Conservation (phyloP, 2,329 filamentous ascomycete genomes). For the Diaporthe velutina region DNA sequence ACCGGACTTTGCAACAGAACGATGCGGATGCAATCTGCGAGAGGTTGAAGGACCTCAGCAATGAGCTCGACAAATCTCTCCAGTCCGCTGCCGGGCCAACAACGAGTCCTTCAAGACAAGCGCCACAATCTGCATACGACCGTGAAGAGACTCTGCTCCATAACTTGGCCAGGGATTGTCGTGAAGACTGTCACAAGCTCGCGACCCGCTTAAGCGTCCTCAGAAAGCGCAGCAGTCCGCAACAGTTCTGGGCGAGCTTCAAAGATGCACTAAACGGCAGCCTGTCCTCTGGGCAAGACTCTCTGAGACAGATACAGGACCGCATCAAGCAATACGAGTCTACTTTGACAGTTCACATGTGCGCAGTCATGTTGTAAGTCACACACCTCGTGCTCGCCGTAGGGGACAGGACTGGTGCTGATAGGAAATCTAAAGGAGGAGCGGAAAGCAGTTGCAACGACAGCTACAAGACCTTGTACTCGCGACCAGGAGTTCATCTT, state of each 20-base stretch:
- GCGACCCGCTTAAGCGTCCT: background rate
- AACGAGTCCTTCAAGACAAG: background rate
- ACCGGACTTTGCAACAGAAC: background rate
- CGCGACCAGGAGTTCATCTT: background rate
- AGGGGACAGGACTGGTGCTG: background rate
- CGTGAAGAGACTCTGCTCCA: background rate
- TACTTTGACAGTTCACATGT: constrained; percentile 1
- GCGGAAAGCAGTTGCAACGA: background rate
- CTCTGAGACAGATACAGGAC: background rate
- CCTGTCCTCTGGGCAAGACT: background rate
- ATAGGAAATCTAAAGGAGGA: background rate
- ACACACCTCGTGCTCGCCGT: background rate
- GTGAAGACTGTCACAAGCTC: background rate
- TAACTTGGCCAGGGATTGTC: background rate
- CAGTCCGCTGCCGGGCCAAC: background rate
- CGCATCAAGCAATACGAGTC: background rate
- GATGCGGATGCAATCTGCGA: background rate
- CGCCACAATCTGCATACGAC: background rate
- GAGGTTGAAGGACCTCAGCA: background rate
- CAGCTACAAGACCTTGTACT: background rate
- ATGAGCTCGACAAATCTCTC: background rate
- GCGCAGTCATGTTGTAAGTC: constrained; percentile 2
- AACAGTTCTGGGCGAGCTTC: background rate
- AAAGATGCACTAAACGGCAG: background rate
- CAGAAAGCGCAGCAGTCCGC: background rate